Conservation (phyloP, 768 basidiomycete genomes). For the Boletus tylopilopsis region DNA sequence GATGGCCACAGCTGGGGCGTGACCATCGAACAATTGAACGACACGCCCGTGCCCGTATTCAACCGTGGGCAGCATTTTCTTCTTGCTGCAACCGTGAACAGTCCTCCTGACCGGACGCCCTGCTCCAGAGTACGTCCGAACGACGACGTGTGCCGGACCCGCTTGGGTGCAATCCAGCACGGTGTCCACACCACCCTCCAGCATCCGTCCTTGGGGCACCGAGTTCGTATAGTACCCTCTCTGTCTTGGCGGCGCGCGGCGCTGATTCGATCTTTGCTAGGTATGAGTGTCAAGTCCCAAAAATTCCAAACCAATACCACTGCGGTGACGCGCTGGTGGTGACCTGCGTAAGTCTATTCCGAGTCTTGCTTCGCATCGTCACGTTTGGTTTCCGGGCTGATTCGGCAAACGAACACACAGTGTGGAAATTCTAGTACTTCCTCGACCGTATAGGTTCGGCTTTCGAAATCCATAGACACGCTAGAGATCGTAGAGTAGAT, state of each 20-base stretch:
- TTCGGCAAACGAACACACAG: conserved; percentile 2
- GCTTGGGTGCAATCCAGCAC: conserved; percentile 19
- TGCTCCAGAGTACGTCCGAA: conserved; percentile 12
- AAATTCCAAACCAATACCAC: background rate
- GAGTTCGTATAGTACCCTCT: conserved; percentile 7
- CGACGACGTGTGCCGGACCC: conserved; percentile 7
- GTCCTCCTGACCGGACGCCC: background rate
- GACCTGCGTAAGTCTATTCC: conserved; percentile 15
- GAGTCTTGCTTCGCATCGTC: background rate
- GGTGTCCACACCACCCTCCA: conserved; percentile 12
- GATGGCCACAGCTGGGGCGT: conserved; percentile 16
- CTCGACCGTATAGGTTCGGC: background rate
- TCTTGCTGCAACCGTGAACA: no score
- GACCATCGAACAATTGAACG: conserved; percentile 4
- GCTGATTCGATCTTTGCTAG: conserved; percentile 1
- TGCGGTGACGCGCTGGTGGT: conserved; percentile 6
- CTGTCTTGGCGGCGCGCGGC: no score
- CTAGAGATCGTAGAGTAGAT: background rate
- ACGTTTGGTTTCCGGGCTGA: background rate
- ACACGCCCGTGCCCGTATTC: conserved; percentile 8
- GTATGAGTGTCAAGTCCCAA: conserved; percentile 14
- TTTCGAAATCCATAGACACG: background rate
- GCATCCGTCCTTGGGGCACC: conserved; percentile 6
- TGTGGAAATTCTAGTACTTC: conserved; percentile 9
- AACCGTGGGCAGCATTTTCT: conserved; percentile 9